Percentiles rank a stretch among this genome's conserved stretches.
phyloP scores from a whole-genome alignment of 257 asterid species.

The Fraxinus americana region DNA sequence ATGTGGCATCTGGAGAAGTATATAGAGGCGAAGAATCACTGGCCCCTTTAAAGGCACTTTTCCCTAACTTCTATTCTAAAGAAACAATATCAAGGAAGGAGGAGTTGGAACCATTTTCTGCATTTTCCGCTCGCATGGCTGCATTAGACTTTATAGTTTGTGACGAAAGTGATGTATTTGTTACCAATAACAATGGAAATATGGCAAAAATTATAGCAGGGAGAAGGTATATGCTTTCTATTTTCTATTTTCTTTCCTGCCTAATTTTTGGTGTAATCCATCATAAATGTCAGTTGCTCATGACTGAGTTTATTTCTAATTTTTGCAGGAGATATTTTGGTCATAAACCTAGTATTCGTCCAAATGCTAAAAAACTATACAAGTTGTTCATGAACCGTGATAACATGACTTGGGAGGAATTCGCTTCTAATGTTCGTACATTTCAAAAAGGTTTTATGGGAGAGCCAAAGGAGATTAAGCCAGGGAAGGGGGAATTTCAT shows the following conservation, averaged over 20 bases:
- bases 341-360: conserved; percentile 95
- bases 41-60: conserved; percentile 89
- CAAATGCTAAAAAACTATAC: conserved; percentile 82
- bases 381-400: conserved; percentile 57
- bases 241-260: conserved; percentile 11
- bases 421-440: conserved; percentile 49
- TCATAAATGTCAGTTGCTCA: neutral
- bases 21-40: conserved; percentile 90
- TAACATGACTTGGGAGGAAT: conserved; percentile 80
- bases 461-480: conserved; percentile 84
- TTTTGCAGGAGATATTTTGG: conserved; percentile 92
- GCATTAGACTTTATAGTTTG: conserved; percentile 93
- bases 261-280: neutral
- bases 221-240: conserved; percentile 58
- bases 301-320: conserved; percentile 17
- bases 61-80: conserved; percentile 89
- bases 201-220: conserved; percentile 99
- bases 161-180: conserved; percentile 95
- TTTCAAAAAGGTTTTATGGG: conserved; percentile 93
- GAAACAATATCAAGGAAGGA: conserved; percentile 67
- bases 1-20: conserved; percentile 98
- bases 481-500: conserved; percentile 93
- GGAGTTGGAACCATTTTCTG: conserved; percentile 76
- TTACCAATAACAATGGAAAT: conserved; percentile 95
- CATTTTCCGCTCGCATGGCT: conserved; percentile 93